A percentile compares a stretch with the other conserved stretches of the same genome.
These are phyloP conservation scores for Cryptococcus amylolentus DNA, from an alignment of 1,284 basidiomycete genomes.

Conservation along the genomic window DNA sequence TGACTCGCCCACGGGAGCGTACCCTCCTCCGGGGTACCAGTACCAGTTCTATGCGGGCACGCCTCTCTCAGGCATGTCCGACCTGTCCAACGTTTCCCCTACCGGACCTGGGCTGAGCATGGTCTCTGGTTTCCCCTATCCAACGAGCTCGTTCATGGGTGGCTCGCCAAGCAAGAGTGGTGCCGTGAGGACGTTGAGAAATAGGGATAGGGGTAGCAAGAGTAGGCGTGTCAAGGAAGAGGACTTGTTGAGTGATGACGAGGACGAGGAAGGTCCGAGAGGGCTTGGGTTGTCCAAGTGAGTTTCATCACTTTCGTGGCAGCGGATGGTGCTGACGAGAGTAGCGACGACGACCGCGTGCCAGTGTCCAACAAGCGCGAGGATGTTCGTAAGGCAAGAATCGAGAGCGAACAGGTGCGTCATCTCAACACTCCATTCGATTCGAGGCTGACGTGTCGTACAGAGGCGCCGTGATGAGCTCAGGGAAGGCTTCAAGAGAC, in stretches of 20 bases:
- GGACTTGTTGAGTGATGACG: slow-evolving; percentile 13
- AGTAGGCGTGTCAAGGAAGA: slow-evolving; percentile 11
- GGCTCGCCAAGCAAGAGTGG: not conserved
- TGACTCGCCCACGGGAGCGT: slow-evolving; percentile 5
- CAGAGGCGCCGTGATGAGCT: slow-evolving; percentile 82
- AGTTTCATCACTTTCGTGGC: not conserved
- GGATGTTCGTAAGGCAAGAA: slow-evolving; percentile 30
- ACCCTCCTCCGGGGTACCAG: slow-evolving; percentile 3
- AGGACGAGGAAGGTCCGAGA: slow-evolving; percentile 10
- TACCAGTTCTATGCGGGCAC: slow-evolving; percentile 6
- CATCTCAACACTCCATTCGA: no score
- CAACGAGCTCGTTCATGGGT: not conserved
- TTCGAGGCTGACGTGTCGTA: slow-evolving; percentile 62
- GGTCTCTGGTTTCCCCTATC: slow-evolving; percentile 21
- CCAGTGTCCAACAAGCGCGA: slow-evolving; percentile 16
- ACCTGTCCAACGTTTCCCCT: slow-evolving; percentile 8
- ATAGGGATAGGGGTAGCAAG: not conserved
- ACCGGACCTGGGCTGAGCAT: slow-evolving; percentile 16
- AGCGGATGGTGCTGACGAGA: not conserved
- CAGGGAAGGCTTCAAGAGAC: slow-evolving; percentile 74
- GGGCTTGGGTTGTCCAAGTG: slow-evolving; percentile 9
- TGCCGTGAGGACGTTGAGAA: not conserved
- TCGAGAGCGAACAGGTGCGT: slow-evolving; percentile 43
- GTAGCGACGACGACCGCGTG: slow-evolving; percentile 15
- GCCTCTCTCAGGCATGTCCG: slow-evolving; percentile 7